These are phyloP conservation scores for Ajuga reptans DNA, from an alignment of 305 asterid genomes.

Conservation along the genomic window DNA sequence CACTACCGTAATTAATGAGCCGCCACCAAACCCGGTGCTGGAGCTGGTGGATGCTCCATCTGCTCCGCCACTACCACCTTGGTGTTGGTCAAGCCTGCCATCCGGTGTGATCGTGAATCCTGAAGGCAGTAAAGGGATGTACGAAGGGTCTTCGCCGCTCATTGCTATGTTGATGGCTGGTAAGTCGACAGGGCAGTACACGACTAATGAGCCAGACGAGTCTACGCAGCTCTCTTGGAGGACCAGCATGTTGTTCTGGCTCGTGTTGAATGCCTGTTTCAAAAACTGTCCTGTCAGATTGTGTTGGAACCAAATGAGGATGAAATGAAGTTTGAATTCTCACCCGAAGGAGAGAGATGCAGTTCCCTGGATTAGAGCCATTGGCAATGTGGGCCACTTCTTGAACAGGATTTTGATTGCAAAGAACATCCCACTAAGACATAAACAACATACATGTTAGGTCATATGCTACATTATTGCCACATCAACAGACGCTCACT, in stretches of 20 bases:
- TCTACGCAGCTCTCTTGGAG: conserved; percentile 95
- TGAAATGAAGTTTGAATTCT: not conserved
- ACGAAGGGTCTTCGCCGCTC: conserved; percentile 89
- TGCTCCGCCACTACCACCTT: not conserved
- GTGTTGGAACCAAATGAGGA: not conserved
- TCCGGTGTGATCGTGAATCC: conserved; percentile 79
- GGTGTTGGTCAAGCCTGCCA: conserved; percentile 28
- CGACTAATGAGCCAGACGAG: conserved; percentile 68
- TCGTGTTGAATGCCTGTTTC: conserved; percentile 59
- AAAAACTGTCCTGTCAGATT: not conserved
- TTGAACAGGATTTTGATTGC: conserved; percentile 84
- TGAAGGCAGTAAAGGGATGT: conserved; percentile 66
- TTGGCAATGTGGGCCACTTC: conserved; percentile 83
- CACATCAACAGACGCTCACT: too few species aligned
- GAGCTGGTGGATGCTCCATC: conserved; percentile 49
- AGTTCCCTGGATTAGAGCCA: conserved; percentile 90
- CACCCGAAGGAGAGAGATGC: conserved; percentile 86
- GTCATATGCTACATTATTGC: not conserved
- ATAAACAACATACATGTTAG: not conserved
- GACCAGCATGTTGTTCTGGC: conserved; percentile 82
- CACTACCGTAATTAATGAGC: conserved; percentile 72
- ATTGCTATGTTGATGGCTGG: conserved; percentile 73
- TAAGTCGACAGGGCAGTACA: conserved; percentile 75
- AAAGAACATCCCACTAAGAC: conserved; percentile 88
- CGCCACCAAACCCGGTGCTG: conserved; percentile 25